A percentile compares a stretch with the other conserved stretches of the same genome.
phyloP scores from a whole-genome alignment of 805 yeast genomes.

The Starmera quercuum region DNA sequence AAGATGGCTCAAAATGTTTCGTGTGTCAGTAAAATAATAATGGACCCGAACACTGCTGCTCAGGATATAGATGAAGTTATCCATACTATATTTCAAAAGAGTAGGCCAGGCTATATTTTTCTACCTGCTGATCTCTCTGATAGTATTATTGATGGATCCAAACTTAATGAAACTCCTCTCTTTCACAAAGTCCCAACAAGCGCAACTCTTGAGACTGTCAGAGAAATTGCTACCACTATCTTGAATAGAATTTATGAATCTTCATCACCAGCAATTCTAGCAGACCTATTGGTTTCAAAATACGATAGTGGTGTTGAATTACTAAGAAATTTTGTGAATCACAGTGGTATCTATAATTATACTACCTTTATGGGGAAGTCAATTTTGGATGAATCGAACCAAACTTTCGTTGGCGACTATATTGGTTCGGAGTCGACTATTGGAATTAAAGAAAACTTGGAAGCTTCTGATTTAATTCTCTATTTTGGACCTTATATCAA shows the following conservation, averaged over 20 bases:
- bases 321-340: constrained; percentile 39
- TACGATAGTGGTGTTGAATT: constrained; percentile 36
- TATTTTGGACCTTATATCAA: constrained; percentile 62
- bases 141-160: constrained; percentile 26
- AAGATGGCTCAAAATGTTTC: constrained; percentile 51
- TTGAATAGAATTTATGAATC: constrained; percentile 44
- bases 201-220: constrained; percentile 1
- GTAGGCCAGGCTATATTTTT: constrained; percentile 78
- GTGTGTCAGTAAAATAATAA: constrained; percentile 46
- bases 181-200: constrained; percentile 6
- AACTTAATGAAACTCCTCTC: constrained; percentile 27
- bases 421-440: constrained; percentile 50
- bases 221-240: constrained; percentile 34
- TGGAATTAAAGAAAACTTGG: constrained; percentile 40
- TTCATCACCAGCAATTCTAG: constrained; percentile 56
- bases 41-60: constrained; percentile 38
- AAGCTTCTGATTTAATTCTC: constrained; percentile 58
- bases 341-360: constrained; percentile 42
- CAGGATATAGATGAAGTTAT: constrained; percentile 65
- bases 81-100: constrained; percentile 40
- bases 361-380: constrained; percentile 68
- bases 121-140: constrained; percentile 68
- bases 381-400: constrained; percentile 59
- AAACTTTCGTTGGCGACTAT: constrained; percentile 64
- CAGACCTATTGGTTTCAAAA: constrained; percentile 65